Evolutionary conservation across 441 rosid species (phyloP), one percentile per base, ranked within the genome.

Genomic region (Kokia cookei): DNA sequence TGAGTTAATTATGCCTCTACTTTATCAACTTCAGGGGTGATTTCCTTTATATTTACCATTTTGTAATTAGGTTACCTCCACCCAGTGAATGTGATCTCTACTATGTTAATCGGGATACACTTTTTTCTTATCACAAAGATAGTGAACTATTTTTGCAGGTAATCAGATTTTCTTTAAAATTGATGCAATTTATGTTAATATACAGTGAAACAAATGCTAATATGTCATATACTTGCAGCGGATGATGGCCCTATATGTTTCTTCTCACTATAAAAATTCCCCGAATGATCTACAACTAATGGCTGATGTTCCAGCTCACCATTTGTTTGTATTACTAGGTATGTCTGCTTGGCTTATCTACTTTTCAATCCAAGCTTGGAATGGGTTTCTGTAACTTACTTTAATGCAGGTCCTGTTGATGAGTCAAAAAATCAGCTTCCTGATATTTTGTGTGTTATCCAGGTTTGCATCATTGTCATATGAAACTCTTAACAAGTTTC

Each of bases 261-360:
- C 99, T 71, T 96, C 99, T 80, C 99, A 96, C 85, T 94, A 96
- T 82, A 94, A 92, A 83, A 96, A 96, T 80, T 96, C 99, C 73
- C 98, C 99, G 11, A 96, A 96, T 83, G 99, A 96, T 86, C 89
- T 96, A 70, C 99, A 94, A 80, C 81, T 94, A 47, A 85, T 94
- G 92, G 96, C 99, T 71, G 99, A 96, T 90, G 99, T 98, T 80
- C 99, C 98, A 24, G 98, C 99, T 64, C 98, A 96, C 81, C 99
- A 94, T 84, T 84, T 96, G 77, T 96, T 96, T 76, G 98, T 96
- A 43, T 81, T 94, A 69, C 95, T 94, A 54, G 98, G 98, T 96
- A 89, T 78, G 45, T 57, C 45, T 59, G 1, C 67, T 62, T 69
- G 58, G 42, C 67, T 54, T 71, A 43, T 75, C 69, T 71, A 11